Evolutionary conservation across 139 green algal species (phyloP).

Genomic region (Tetradesmus obliquus): DNA sequence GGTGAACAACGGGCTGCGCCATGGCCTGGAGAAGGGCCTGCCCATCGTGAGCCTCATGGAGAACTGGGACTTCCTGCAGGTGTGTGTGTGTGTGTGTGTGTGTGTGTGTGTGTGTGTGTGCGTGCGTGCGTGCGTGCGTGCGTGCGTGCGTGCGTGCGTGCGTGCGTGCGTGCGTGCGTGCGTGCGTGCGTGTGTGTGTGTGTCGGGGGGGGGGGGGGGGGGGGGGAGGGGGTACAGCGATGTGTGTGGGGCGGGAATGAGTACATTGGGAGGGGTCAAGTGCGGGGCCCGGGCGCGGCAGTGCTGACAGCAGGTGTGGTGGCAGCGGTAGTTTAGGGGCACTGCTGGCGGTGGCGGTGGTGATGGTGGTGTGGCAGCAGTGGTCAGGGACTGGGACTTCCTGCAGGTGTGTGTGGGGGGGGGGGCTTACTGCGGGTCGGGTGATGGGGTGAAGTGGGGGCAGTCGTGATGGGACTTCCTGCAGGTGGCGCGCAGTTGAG

Average conservation of each 20-base stretch:
- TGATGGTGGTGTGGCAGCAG: no score
- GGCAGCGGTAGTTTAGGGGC: no score
- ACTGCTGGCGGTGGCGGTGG: no score
- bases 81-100: slow-evolving; percentile 43
- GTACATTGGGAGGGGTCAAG: no score
- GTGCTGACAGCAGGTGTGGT: no score
- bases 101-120: slow-evolving; percentile 33
- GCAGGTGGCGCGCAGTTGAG: neutral
- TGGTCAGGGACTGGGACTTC: neutral
- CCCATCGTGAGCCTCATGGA: slow-evolving; percentile 89
- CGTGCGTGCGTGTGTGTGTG: slow-evolving; percentile 9
- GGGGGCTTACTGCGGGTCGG: no score
- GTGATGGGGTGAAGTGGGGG: no score
- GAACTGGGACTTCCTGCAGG: slow-evolving; percentile 98
- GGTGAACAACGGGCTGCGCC: slow-evolving; percentile 84
- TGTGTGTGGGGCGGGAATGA: no score
- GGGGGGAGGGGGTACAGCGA: no score
- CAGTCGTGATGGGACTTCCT: slow-evolving; percentile 97
- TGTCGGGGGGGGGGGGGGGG: no score
- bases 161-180: slow-evolving; percentile 10
- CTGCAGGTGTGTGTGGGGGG: slow-evolving; percentile 6
- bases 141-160: slow-evolving; percentile 10
- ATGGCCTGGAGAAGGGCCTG: slow-evolving; percentile 86
- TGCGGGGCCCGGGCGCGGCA: no score
- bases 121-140: slow-evolving; percentile 7